phyloP scores from a whole-genome alignment of 345 rosid species.

The Hypericum androsaemum region DNA sequence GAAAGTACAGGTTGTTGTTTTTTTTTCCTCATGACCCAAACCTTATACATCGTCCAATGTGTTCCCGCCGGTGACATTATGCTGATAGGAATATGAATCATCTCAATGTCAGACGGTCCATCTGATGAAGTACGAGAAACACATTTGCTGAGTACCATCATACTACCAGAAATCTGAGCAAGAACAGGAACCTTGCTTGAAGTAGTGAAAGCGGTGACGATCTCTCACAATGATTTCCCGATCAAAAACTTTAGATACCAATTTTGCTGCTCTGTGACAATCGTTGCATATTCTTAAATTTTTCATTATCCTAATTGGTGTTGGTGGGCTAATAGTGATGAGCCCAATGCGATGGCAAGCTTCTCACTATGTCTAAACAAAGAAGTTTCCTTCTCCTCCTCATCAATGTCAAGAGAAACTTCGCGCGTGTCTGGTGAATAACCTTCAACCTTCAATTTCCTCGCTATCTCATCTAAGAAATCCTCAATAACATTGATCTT shows the following conservation, averaged over 20 bases:
- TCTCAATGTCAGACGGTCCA: too few relatives aligned
- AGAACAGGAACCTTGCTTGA: conserved; percentile 36
- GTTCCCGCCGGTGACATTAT: too few relatives aligned
- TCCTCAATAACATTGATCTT: conserved; percentile 28
- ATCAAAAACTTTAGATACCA: conserved; percentile 31
- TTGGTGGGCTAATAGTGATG: conserved; percentile 23
- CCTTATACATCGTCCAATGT: too few relatives aligned
- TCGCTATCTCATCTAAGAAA: conserved; percentile 37
- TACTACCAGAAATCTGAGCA: conserved; percentile 41
- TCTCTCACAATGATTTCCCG: conserved; percentile 42
- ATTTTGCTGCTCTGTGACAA: conserved; percentile 34
- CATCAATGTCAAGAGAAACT: conserved; percentile 41
- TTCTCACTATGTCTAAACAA: conserved; percentile 44
- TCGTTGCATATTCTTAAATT: conserved; percentile 38
- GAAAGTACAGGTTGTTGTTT: too few relatives aligned
- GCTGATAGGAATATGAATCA: too few relatives aligned
- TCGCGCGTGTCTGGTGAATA: conserved; percentile 34
- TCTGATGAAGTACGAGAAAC: too few relatives aligned
- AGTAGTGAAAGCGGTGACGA: conserved; percentile 39
- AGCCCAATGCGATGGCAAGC: conserved; percentile 48
- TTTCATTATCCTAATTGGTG: conserved; percentile 40
- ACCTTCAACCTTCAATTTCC: conserved; percentile 31
- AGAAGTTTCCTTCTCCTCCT: conserved; percentile 45
- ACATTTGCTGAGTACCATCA: too few relatives aligned
- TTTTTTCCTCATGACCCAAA: too few relatives aligned